phyloP scores from a whole-genome alignment of 108 stramenopile species.

The Pseudonitzschia multiseries region DNA sequence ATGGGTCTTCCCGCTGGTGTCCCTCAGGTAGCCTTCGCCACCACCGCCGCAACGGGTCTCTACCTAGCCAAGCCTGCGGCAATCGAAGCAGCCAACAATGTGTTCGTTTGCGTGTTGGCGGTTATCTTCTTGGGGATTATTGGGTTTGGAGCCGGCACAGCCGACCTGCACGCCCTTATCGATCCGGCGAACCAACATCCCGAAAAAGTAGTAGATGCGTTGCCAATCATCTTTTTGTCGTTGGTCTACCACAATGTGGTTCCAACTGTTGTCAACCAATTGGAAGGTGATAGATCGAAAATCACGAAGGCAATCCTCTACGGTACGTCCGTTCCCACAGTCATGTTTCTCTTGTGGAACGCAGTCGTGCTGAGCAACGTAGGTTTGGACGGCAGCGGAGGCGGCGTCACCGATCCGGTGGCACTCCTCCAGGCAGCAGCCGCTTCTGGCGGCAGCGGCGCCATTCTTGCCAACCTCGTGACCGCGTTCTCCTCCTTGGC shows the following conservation, averaged over 20 bases:
- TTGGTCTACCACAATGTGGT: conserved; percentile 89
- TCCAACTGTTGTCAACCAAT: conserved; percentile 74
- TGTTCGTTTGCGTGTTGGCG: conserved; percentile 55
- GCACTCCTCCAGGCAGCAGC: conserved; percentile 31
- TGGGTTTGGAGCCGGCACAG: conserved; percentile 49
- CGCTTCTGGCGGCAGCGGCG: conserved; percentile 14
- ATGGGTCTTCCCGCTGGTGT: conserved; percentile 22
- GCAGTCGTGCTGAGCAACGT: conserved; percentile 74
- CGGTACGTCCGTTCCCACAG: conserved; percentile 71
- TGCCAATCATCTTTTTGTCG: conserved; percentile 79
- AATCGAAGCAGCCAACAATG: conserved; percentile 59
- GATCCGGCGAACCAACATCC: conserved; percentile 68
- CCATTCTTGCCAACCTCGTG: conserved; percentile 39
- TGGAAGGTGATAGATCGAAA: conserved; percentile 78
- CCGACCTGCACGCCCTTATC: conserved; percentile 52
- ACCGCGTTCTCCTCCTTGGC: conserved; percentile 59
- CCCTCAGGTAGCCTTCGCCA: conserved; percentile 53
- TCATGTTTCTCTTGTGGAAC: conserved; percentile 90
- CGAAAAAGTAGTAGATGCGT: conserved; percentile 56
- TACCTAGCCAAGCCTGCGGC: conserved; percentile 29
- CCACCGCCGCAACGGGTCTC: conserved; percentile 30
- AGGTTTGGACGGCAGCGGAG: conserved; percentile 21
- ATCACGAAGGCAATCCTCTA: conserved; percentile 70
- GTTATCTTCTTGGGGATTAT: conserved; percentile 58
- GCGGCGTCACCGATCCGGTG: conserved; percentile 38